Percentiles rank a stretch among this genome's conserved stretches.
Evolutionary conservation across 2,329 filamentous ascomycete species (phyloP).

Genomic region (Ophiobolus disseminans): DNA sequence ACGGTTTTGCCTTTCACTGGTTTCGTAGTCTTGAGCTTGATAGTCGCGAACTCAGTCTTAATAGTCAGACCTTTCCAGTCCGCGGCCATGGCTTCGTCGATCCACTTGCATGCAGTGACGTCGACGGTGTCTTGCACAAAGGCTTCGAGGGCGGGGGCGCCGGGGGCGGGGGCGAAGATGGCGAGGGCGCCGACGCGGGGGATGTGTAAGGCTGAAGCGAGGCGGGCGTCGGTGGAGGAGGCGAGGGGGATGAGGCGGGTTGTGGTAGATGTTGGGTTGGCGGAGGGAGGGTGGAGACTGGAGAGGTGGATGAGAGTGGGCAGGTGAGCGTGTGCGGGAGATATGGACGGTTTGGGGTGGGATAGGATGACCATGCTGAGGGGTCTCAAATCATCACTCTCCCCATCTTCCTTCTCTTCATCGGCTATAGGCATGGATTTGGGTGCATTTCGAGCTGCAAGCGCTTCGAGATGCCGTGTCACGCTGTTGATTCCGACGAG

Average conservation of each 20-base stretch:
- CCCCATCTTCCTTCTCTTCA: neutral
- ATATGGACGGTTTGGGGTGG: slow-evolving; percentile 41
- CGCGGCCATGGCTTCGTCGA: slow-evolving; percentile 53
- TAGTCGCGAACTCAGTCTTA: slow-evolving; percentile 11
- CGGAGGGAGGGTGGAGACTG: slow-evolving; percentile 10
- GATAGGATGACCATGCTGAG: slow-evolving; percentile 42
- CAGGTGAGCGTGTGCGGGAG: slow-evolving; percentile 43
- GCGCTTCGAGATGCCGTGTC: slow-evolving; percentile 63
- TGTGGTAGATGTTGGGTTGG: slow-evolving; percentile 30
- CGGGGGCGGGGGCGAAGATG: slow-evolving; percentile 63
- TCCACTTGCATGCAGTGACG: slow-evolving; percentile 64
- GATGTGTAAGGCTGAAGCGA: slow-evolving; percentile 66
- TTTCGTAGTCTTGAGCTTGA: too few species aligned
- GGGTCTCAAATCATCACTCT: slow-evolving; percentile 1
- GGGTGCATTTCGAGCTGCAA: slow-evolving; percentile 39
- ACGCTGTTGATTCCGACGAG: slow-evolving; percentile 71
- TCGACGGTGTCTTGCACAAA: slow-evolving; percentile 63
- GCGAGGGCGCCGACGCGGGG: slow-evolving; percentile 71
- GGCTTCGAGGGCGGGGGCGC: slow-evolving; percentile 63
- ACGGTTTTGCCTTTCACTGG: too few species aligned
- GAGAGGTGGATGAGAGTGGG: slow-evolving; percentile 42
- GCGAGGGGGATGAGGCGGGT: slow-evolving; percentile 70
- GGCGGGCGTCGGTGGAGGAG: slow-evolving; percentile 63
- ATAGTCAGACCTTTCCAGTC: slow-evolving; percentile 56
- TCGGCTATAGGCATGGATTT: slow-evolving; percentile 9